Base-by-base conservation (phyloP, 2,329 filamentous ascomycete genomes). In the Aciculosporium take region DNA sequence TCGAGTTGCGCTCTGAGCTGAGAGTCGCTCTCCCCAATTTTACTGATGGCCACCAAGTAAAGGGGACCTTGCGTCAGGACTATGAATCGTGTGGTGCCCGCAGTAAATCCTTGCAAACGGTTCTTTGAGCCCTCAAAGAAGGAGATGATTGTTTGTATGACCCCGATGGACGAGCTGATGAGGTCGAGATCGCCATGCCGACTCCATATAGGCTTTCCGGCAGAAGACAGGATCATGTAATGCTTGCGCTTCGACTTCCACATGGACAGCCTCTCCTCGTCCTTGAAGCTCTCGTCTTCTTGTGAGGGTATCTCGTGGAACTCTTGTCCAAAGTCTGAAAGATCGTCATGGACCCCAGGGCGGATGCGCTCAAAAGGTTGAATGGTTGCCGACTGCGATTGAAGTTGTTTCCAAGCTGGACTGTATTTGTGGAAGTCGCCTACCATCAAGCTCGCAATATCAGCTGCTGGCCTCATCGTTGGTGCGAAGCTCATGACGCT, bases 241-340 rank as follows among this genome's bases (percentile, higher is more conserved):
- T 98, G 91, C 62, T 98, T 98, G 47, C 88, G 71, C 64, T 96
- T 96, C 29, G 82, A 76, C 57, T 87, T 91, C 88, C 88, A 98
- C 48, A 79, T 69, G 13, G 67, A 64, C 31, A 94, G 67, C 21
- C 85, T 65, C 36, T 69, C 63, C 36, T 79, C 75, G 41, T 76
- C 72, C 36, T 58, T 61, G 45, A 63, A 57, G 27, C 60, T 56
- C 36, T 61, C 58, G 41, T 60, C 55, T 6, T 54, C 49, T 23
- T 66, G 69, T 6, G 78, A 73, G 1, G 79, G 80, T 31, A 94
- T 69, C 21, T 77, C 67, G 45, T 87, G 80, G 50, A 95, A 94
- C 56, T 96, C 89, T 46, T 68, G 65, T 32, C 76, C 68, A 50
- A 95, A 94, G 10, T 76, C 72, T 3, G 72, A 60, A 28, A 87